Evolutionary conservation across 768 basidiomycete genomes (phyloP), one percentile per base, ranked within the genome.

Genomic region (Russula sp.): DNA sequence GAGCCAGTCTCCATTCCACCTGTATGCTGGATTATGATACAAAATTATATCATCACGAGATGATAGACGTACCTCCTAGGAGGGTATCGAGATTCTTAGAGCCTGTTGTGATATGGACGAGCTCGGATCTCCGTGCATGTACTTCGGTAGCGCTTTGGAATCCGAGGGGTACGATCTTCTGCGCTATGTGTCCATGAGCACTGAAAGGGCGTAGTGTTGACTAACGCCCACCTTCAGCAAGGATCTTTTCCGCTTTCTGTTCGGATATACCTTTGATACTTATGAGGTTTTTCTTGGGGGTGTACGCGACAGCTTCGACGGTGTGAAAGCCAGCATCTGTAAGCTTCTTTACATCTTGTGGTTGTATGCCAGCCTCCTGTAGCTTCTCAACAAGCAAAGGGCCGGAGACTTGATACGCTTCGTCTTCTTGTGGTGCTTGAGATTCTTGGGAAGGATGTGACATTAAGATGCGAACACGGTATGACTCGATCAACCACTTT

Each of bases 61-160:
- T 25, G n/a, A n/a, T 20, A 32, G 10, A 41, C 75, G 60, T 54
- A 88, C 96, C 96, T 70, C 97, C 97, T 2, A 99, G 79, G 38
- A 98, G 83, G 5, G 93, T 93, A 74, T 99, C 96, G 38, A 99
- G 78, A 67, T 97, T 93, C 69, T 94, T 96, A 2, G 92, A 94
- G 25, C 97, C 97, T 0, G 97, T 98, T 1, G 94, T 95, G 64
- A 99, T 95, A 74, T 91, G 90, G 22, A 99, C 92, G 35, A 98
- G 82, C 71, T 99, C 97, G 18, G 94, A 90, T 47, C 97, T 81
- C 58, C 94, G 86, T 22, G 93, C 89, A 72, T 99, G 97, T 7
- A 98, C 90, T 71, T 98, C 97, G 14, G 97, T 98, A 18, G 97
- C 97, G 59, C 96, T 98, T 66, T 94, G 93, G 72, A 99, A 99